These are phyloP conservation scores for Malus hybrid DNA, from an alignment of 331 rosid species.

Conservation along the genomic window DNA sequence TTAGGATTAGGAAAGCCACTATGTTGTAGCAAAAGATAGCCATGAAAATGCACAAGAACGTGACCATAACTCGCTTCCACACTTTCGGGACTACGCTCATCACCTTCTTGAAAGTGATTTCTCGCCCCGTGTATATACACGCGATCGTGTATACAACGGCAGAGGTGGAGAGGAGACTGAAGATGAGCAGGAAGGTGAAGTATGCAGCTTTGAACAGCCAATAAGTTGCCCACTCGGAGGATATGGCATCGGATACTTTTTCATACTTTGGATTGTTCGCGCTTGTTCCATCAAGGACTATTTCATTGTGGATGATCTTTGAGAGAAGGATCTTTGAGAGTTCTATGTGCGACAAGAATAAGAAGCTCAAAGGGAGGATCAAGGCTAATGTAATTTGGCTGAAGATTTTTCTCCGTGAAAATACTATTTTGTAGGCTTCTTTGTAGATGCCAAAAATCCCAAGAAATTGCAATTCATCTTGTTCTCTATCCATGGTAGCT, in stretches of 20 bases:
- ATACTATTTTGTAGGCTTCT: slow-evolving; percentile 54
- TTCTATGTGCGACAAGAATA: slow-evolving; percentile 52
- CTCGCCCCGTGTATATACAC: slow-evolving; percentile 47
- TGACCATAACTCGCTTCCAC: slow-evolving; percentile 71
- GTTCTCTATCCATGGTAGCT: slow-evolving; percentile 47
- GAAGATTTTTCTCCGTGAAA: slow-evolving; percentile 50
- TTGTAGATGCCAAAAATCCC: slow-evolving; percentile 41
- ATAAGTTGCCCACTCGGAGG: slow-evolving; percentile 35
- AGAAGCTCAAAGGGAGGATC: slow-evolving; percentile 69
- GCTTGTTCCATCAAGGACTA: slow-evolving; percentile 3
- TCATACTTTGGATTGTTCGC: slow-evolving; percentile 19
- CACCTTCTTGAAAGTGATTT: slow-evolving; percentile 41
- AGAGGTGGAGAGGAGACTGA: slow-evolving; percentile 75
- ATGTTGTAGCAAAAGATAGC: slow-evolving; percentile 36
- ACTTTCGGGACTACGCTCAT: slow-evolving; percentile 71
- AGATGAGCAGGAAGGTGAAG: slow-evolving; percentile 43
- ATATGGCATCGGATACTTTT: slow-evolving; percentile 21
- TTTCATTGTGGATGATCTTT: slow-evolving; percentile 24
- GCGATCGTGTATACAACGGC: slow-evolving; percentile 86
- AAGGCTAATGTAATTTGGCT: slow-evolving; percentile 52
- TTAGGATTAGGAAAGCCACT: neutral
- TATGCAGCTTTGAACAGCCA: slow-evolving; percentile 45
- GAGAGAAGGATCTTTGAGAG: slow-evolving; percentile 37
- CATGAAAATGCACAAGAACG: slow-evolving; percentile 44
- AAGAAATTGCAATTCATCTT: slow-evolving; percentile 64